Evolutionary conservation across 352 stramenopile species (phyloP), one percentile per base, ranked within the genome.

Genomic region (Pythium oligandrum): DNA sequence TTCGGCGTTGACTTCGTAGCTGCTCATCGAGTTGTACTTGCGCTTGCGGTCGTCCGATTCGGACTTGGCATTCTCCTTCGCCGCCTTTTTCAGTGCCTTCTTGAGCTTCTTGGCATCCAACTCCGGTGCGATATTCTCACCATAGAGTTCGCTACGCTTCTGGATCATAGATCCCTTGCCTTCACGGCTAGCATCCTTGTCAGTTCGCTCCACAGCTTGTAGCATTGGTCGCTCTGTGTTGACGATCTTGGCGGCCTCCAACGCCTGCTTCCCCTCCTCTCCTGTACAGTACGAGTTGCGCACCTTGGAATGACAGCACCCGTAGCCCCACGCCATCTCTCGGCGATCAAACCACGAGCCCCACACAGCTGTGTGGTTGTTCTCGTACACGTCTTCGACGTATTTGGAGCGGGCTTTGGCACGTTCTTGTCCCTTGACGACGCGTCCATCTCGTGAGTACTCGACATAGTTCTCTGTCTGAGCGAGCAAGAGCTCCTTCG

Each of bases 281-380:
- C 96, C 96, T 4, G 95, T 99, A 61, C 94, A 98, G 60, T 98
- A 99, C 0, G 89, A 97, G 55, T 96, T 98, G 59, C 82, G 82
- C 6, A 98, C 80, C 47, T 90, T 92, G 1, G 89, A 98, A 67
- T 99, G 96, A 71, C 97, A 98, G 69, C 97, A 98, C 12, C 73
- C 83, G 73, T 98, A 99, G 3, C 97, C 97, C 97, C 97, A 99
- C n/a, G 71, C 59, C 66, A 91, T 95, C 12, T 92, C 90, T 9
- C 77, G 77, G 6, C 81, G 81, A 66, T 99, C 96, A 74, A 98
- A 99, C 72, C 95, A 99, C 34, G 88, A 98, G 26, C 97, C 97
- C 96, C 96, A 99, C 8, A 99, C 89, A 12, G 72, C 83, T 6
- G 79, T 96, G 66, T 99, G 97, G 65, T 98, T 98, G 68, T 97